Percentiles rank a stretch among this genome's conserved stretches.
These are phyloP conservation scores for Lepidium sativum DNA, from an alignment of 345 rosid species.

Conservation along the genomic window DNA sequence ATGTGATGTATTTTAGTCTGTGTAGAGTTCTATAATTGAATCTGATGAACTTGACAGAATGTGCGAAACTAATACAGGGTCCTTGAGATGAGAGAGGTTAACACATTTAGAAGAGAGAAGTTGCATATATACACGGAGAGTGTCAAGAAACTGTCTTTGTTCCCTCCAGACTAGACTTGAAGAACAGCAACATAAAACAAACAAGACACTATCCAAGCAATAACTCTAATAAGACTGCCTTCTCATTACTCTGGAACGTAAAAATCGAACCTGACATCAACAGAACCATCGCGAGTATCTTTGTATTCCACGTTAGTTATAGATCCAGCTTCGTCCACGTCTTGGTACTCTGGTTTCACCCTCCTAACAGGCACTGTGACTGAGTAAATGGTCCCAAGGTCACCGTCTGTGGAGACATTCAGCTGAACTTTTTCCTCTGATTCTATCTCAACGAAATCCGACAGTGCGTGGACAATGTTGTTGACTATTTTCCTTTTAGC, in stretches of 20 bases:
- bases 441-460: slow-evolving; percentile 93
- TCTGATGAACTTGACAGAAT: not conserved
- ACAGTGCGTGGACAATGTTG: slow-evolving; percentile 64
- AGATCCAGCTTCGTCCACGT: slow-evolving; percentile 45
- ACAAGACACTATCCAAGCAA: slow-evolving; percentile 11
- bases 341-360: slow-evolving; percentile 81
- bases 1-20: not conserved
- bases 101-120: not conserved
- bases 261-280: slow-evolving; percentile 90
- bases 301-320: slow-evolving; percentile 72
- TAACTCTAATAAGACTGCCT: slow-evolving; percentile 1
- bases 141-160: slow-evolving; percentile 22
- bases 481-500: slow-evolving; percentile 80
- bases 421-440: slow-evolving; percentile 95
- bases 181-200: slow-evolving; percentile 11
- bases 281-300: slow-evolving; percentile 71
- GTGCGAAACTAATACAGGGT: not conserved
- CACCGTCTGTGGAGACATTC: slow-evolving; percentile 71
- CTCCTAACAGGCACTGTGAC: slow-evolving; percentile 90
- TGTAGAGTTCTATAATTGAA: not conserved
- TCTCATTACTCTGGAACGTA: slow-evolving; percentile 52
- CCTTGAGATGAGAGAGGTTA: not conserved
- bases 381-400: slow-evolving; percentile 86
- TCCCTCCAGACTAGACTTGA: slow-evolving; percentile 9
- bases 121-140: slow-evolving; percentile 34